A percentile compares a stretch with the other conserved stretches of the same genome.
These are phyloP conservation scores for Aureobasidium pullulans DNA, from an alignment of 2,329 filamentous ascomycete genomes.

Conservation along the genomic window DNA sequence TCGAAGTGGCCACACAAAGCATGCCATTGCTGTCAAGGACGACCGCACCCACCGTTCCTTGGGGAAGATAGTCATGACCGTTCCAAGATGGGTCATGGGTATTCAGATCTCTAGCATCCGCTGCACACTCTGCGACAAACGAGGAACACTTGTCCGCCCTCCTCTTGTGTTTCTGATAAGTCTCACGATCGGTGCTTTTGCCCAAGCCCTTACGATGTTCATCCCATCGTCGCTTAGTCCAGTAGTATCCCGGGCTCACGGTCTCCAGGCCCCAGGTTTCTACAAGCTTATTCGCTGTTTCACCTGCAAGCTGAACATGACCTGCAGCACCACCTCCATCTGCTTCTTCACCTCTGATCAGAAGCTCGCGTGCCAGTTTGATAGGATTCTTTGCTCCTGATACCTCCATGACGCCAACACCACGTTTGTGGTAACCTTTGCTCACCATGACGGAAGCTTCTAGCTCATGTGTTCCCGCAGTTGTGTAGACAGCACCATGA, in stretches of 20 bases:
- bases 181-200: constrained; percentile 28
- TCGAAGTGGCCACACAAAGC: constrained; percentile 59
- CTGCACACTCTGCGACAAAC: not conserved
- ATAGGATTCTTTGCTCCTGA: constrained; percentile 73
- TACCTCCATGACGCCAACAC: constrained; percentile 68
- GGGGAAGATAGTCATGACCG: constrained; percentile 60
- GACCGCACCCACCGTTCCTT: constrained; percentile 79
- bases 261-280: constrained; percentile 60
- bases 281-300: constrained; percentile 63
- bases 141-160: constrained; percentile 25
- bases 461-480: constrained; percentile 73
- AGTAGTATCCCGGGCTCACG: constrained; percentile 67
- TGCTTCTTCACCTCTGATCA: constrained; percentile 59
- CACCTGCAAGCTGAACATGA: constrained; percentile 63
- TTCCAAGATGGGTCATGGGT: constrained; percentile 45
- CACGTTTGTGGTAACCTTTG: constrained; percentile 63
- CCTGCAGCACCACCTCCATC: constrained; percentile 54
- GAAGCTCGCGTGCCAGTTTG: constrained; percentile 60
- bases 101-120: constrained; percentile 9
- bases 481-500: constrained; percentile 79
- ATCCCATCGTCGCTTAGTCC: constrained; percentile 69
- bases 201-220: constrained; percentile 60
- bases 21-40: constrained; percentile 70
- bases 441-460: constrained; percentile 85
- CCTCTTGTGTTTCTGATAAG: constrained; percentile 36